Base-by-base conservation (phyloP, 1,284 basidiomycete genomes). In the Trametes sp. region DNA sequence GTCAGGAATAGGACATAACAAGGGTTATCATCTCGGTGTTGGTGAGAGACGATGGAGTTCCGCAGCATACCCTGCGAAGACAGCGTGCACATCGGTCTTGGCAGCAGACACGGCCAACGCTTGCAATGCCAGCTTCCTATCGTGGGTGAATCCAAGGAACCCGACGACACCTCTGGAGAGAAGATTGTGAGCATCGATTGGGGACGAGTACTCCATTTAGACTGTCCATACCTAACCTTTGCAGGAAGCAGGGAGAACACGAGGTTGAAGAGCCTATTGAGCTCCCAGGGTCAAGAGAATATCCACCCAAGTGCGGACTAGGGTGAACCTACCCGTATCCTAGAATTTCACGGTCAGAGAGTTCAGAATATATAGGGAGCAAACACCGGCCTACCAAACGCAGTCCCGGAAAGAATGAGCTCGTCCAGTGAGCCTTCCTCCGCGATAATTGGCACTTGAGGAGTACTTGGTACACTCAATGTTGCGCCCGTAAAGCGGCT, bases 221-320 rank as follows among this genome's bases (percentile, higher is more conserved):
- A 51, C 23, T 26, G 35, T 13, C 74, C 84, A 61, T 65, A 89
- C 88, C 88, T 87, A 56, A 88, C 77, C 70, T 84, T 86, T 61
- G 85, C 85, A 16, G 91, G 92, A 14, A 93, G 76, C 14, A 93
- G 76, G 2, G 89, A 92, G 65, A 93, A 87, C 10, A 92, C 86
- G 51, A 93, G 82, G 70, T 92, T 92, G 76, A 93, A 93, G 26
- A 93, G 71, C 0, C 90, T 91, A 69, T 79, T 87, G 35, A 10
- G 50, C 29, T 49, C 55, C 63, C 53, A 65, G 52, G 50, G 35
- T 42, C 45, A 51, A 45, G 66, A 53, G n/a, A 54, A 49, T 13
- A 26, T 24, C 7, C 14, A 19, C 7, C 41, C 51, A 1, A 41
- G 31, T 8, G 31, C 44, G 29, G 26, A 23, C 42, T 41, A 56